Conservation (phyloP, 2,329 filamentous ascomycete genomes). For the Hypoxylon sp. region DNA sequence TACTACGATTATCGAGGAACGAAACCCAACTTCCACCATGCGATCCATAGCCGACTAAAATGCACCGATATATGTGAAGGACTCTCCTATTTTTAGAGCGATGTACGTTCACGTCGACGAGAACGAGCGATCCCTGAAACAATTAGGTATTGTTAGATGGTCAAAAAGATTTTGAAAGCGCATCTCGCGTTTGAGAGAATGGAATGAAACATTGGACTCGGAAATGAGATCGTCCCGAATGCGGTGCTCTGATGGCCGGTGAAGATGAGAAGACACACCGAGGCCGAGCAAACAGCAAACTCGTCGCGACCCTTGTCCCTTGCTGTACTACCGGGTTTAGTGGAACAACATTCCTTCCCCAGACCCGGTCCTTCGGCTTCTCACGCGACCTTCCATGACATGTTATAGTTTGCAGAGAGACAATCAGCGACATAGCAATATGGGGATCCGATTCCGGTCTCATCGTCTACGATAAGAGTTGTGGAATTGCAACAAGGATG, state of each 20-base stretch:
- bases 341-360: conserved; percentile 12
- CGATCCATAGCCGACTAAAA: not conserved
- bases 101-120: not conserved
- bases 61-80: not conserved
- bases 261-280: conserved; percentile 11
- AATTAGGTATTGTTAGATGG: not conserved
- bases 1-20: conserved; percentile 3
- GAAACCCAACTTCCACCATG: not conserved
- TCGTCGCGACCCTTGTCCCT: conserved; percentile 21
- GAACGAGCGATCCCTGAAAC: not conserved
- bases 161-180: not conserved
- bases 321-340: conserved; percentile 7
- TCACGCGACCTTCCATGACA: conserved; percentile 7
- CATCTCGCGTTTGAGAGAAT: not conserved
- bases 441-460: conserved; percentile 11
- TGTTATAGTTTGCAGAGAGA: not conserved
- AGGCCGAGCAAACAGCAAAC: conserved; percentile 6
- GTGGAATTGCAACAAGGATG: not conserved
- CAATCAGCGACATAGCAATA: conserved; percentile 11
- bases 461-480: not conserved
- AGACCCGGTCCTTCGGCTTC: conserved; percentile 18
- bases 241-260: conserved; percentile 14
- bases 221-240: conserved; percentile 17
- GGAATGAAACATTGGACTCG: conserved; percentile 8
- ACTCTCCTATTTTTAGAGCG: not conserved